Conservation (phyloP, 2,329 filamentous ascomycete species). For the Claviceps monticola region DNA sequence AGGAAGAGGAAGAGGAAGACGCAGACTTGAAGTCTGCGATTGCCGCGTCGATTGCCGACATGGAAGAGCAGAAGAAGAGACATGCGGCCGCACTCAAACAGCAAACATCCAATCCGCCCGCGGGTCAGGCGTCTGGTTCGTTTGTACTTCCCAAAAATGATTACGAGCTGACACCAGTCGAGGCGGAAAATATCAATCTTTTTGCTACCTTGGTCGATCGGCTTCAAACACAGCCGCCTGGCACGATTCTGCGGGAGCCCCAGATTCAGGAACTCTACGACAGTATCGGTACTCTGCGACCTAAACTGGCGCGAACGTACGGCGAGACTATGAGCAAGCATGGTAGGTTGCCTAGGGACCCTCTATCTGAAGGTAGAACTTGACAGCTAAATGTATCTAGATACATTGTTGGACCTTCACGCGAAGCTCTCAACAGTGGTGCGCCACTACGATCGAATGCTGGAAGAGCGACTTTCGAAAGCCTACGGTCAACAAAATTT, state of each 20-base stretch:
- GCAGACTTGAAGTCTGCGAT: conserved; percentile 89
- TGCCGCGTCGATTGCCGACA: conserved; percentile 84
- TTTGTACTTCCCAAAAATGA: conserved; percentile 68
- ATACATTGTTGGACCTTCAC: conserved; percentile 86
- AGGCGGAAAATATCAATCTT: conserved; percentile 94
- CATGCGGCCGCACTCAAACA: conserved; percentile 75
- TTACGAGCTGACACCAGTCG: conserved; percentile 83
- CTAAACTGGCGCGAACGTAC: conserved; percentile 88
- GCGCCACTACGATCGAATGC: conserved; percentile 93
- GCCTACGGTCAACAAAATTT: conserved; percentile 76
- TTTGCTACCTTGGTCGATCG: conserved; percentile 91
- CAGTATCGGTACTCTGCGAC: conserved; percentile 82
- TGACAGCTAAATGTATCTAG: conserved; percentile 26
- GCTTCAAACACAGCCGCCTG: conserved; percentile 85
- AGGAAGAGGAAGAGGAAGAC: conserved; percentile 48
- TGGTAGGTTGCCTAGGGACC: conserved; percentile 39
- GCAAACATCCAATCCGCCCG: conserved; percentile 41
- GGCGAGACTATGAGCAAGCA: conserved; percentile 99
- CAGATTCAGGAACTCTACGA: conserved; percentile 98
- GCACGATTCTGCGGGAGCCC: conserved; percentile 89
- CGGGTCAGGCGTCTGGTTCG: conserved; percentile 25
- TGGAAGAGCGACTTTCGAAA: conserved; percentile 86
- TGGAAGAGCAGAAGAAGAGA: conserved; percentile 94
- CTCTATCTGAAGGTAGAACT: neutral
- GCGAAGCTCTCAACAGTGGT: conserved; percentile 93